Evolutionary conservation across 2,329 filamentous ascomycete genomes (phyloP), one percentile per base, ranked within the genome.

Genomic region (Ilyonectria destructans): DNA sequence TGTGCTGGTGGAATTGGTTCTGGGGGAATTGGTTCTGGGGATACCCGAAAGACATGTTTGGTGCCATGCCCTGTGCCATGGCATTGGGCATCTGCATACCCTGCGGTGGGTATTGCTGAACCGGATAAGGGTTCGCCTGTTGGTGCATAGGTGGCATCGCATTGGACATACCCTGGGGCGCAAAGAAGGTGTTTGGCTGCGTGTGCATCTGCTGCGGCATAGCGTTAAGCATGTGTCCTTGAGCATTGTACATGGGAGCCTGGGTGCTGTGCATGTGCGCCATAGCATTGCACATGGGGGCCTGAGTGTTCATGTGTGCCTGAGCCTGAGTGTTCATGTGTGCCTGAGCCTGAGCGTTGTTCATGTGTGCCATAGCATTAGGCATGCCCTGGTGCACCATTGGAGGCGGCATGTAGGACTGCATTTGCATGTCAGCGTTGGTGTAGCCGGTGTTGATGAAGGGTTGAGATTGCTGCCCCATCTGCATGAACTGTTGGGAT

Each of bases 31-130:
- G 31, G 23, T 23, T 29, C 26, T 52, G 49, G 29, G 49, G 17
- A 19, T 52, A 52, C 26, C 49, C 49, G 13, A 52, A 9, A 33
- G 26, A 10, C 29, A 31, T 6, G 23, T 15, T 17, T 51, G 15
- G 46, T 9, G 48, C 10, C 45, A 49, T 49, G 8, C 46, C 46
- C 12, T 49, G 49, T 31, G 17, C 49, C 49, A 52, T 52, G 26
- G 29, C 26, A 29, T 33, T 13, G 15, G 19, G 35, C 35, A 43
- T n/a, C 40, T 17, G 19, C 46, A 29, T 29, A 23, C 46, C 46
- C 15, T 49, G 46, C 1, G 21, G 46, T 49, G 48, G 5, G 26
- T 12, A 26, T 31, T 31, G 29, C 17, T 52, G 10, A 10, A n/a
- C 7, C 17, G 9, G 43, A n/a, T 45, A 17, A 40, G 26, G 26